These are phyloP conservation scores for Tolypocladium guangdongense DNA, from an alignment of 2,329 filamentous ascomycete species.

Conservation along the genomic window DNA sequence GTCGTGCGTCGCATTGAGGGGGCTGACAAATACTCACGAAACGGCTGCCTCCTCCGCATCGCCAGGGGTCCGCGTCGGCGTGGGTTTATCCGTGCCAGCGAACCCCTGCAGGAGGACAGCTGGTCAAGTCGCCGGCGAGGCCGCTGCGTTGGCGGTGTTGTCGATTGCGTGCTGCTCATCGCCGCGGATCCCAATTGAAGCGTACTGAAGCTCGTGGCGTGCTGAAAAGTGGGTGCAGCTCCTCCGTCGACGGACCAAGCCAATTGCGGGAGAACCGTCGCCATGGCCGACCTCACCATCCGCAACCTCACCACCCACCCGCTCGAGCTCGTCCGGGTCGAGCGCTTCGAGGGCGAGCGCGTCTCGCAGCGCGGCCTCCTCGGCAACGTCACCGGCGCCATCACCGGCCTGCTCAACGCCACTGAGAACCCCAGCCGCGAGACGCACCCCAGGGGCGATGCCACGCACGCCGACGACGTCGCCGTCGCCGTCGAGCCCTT, in stretches of 20 bases:
- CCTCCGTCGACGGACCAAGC: neutral
- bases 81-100: too few relatives aligned
- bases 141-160: too few relatives aligned
- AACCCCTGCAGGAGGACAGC: too few relatives aligned
- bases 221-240: too few relatives aligned
- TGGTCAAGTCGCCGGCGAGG: too few relatives aligned
- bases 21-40: too few relatives aligned
- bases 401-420: conserved; percentile 33
- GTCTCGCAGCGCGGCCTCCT: conserved; percentile 31
- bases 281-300: conserved; percentile 52
- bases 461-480: conserved; percentile 51
- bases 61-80: too few relatives aligned
- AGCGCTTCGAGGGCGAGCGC: conserved; percentile 54
- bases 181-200: neutral
- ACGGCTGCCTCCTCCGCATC: too few relatives aligned
- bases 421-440: conserved; percentile 20
- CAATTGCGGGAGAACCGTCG: conserved; percentile 1
- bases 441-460: conserved; percentile 40
- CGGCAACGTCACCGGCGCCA: conserved; percentile 30
- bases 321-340: conserved; percentile 61
- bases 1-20: neutral
- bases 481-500: conserved; percentile 59
- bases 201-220: too few relatives aligned
- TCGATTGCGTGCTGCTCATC: neutral
- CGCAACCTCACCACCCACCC: conserved; percentile 70